These are phyloP conservation scores for Alternaria tenuissima DNA, from an alignment of 2,329 filamentous ascomycete species.

Conservation along the genomic window DNA sequence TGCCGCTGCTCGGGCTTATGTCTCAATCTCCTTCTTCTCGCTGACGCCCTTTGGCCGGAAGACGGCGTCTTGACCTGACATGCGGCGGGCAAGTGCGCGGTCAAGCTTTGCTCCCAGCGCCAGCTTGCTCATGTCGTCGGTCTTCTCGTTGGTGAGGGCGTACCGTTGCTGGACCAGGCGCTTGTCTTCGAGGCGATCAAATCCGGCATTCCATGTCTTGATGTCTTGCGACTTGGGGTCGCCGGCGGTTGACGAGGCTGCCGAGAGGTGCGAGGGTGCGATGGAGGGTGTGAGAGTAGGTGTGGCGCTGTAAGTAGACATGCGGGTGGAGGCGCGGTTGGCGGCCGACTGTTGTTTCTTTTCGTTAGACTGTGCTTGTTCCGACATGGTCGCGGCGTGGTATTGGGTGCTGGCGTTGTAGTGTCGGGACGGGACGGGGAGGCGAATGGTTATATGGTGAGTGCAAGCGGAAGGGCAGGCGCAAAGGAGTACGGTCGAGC, in stretches of 20 bases:
- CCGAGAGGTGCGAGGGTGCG: conserved; percentile 54
- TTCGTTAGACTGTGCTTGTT: conserved; percentile 36
- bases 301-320: conserved; percentile 61
- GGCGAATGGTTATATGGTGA: conserved; percentile 8
- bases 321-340: conserved; percentile 54
- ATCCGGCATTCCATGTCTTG: conserved; percentile 78
- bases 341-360: conserved; percentile 41
- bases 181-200: conserved; percentile 90
- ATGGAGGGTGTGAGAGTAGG: conserved; percentile 62
- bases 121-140: conserved; percentile 81
- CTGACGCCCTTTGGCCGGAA: conserved; percentile 66
- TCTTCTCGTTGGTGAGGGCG: conserved; percentile 79
- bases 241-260: conserved; percentile 44
- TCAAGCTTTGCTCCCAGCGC: conserved; percentile 91
- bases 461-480: conserved; percentile 7
- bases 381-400: conserved; percentile 29
- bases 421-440: conserved; percentile 4
- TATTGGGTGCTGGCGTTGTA: conserved; percentile 9
- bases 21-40: conserved; percentile 47
- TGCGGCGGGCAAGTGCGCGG: conserved; percentile 82
- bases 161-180: conserved; percentile 84
- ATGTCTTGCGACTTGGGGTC: conserved; percentile 68
- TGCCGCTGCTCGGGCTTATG: conserved; percentile 22
- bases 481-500: conserved; percentile 7
- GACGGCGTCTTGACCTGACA: conserved; percentile 88